Evolutionary conservation across 192 early-diverging fungal genomes (phyloP).

Genomic region (Umbelopsis sp.): DNA sequence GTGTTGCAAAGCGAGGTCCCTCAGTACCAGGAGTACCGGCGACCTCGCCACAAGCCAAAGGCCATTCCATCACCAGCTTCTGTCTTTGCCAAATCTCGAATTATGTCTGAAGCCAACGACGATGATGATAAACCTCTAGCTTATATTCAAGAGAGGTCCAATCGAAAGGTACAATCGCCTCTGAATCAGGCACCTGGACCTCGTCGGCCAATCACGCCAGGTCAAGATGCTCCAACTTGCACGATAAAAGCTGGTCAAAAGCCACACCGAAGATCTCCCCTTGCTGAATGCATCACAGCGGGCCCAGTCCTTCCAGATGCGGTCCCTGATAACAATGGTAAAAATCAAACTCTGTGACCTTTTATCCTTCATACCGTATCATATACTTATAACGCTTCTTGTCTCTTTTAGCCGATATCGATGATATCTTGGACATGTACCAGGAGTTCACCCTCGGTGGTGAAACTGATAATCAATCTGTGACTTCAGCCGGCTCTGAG

Average conservation of each 20-base stretch:
- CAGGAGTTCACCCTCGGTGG: background rate
- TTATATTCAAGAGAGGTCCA: background rate
- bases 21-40: conserved; percentile 13
- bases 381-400: background rate
- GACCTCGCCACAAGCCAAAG: background rate
- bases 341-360: background rate
- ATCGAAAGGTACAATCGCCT: background rate
- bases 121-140: conserved; percentile 9
- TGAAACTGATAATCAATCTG: background rate
- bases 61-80: conserved; percentile 2
- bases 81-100: background rate
- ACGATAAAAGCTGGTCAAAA: background rate
- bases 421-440: conserved; percentile 9
- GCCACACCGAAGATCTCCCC: conserved; percentile 21
- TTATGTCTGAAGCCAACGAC: background rate
- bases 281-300: conserved; percentile 3
- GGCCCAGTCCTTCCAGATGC: background rate
- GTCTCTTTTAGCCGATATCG: background rate
- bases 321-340: background rate
- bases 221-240: background rate
- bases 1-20: conserved; percentile 13
- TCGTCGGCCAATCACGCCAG: background rate
- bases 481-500: background rate
- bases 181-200: too few relatives aligned
- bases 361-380: background rate